These are phyloP conservation scores for Chaetomium olivaceum DNA, from an alignment of 2,329 filamentous ascomycete species.

Conservation along the genomic window DNA sequence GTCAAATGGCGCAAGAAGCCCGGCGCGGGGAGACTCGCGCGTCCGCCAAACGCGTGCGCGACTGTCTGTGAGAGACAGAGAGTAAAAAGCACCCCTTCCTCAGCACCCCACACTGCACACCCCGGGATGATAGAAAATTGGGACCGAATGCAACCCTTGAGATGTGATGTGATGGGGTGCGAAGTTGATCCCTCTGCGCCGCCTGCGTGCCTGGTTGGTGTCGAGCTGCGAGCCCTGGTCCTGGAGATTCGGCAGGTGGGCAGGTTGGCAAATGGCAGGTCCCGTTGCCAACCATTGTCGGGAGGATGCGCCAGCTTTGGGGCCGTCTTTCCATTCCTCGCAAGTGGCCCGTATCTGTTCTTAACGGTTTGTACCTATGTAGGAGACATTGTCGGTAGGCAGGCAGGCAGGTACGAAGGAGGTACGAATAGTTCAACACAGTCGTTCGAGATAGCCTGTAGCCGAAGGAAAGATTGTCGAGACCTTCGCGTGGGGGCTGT, in stretches of 20 bases:
- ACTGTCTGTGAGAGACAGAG: background rate
- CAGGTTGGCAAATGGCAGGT: too few species aligned
- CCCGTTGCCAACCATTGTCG: background rate
- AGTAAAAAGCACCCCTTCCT: background rate
- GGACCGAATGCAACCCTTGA: conserved; percentile 24
- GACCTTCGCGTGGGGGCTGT: background rate
- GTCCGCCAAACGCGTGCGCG: background rate
- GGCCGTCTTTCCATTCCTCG: background rate
- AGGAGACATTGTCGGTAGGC: background rate
- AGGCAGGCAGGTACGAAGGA: background rate
- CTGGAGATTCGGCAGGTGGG: conserved; percentile 2
- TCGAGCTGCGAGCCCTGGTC: conserved; percentile 14
- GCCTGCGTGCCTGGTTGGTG: conserved; percentile 20
- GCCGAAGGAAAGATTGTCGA: background rate
- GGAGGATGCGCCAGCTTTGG: background rate
- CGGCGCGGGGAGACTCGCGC: background rate
- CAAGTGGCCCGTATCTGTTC: background rate
- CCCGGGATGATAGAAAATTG: conserved; percentile 11
- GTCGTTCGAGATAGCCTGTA: background rate
- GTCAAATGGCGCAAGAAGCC: background rate
- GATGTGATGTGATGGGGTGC: conserved; percentile 24
- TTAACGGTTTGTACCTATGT: background rate
- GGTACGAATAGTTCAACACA: too few species aligned
- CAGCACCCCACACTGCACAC: conserved; percentile 2
- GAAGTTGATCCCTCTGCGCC: conserved; percentile 18